A percentile compares a stretch with the other conserved stretches of the same genome.
These are phyloP conservation scores for Pichia phayaonensis DNA, from an alignment of 805 yeast species.

Conservation along the genomic window DNA sequence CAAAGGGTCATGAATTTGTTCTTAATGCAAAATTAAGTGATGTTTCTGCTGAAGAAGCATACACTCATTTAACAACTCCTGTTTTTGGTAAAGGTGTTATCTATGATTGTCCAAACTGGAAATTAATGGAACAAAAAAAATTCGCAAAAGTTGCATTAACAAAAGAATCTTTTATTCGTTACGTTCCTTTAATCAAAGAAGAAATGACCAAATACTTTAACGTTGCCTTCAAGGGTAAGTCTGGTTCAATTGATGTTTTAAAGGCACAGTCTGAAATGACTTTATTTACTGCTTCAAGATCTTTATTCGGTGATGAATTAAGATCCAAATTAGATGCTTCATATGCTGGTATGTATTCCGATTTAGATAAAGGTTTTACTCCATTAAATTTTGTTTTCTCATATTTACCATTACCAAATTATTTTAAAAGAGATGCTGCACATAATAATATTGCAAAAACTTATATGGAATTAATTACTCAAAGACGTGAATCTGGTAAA, in stretches of 20 bases:
- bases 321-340: constrained; percentile 73
- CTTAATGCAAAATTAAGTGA: constrained; percentile 83
- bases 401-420: constrained; percentile 70
- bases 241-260: constrained; percentile 61
- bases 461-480: constrained; percentile 67
- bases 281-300: constrained; percentile 90
- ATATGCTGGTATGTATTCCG: constrained; percentile 80
- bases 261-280: constrained; percentile 90
- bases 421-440: constrained; percentile 80
- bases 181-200: constrained; percentile 81
- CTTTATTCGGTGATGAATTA: constrained; percentile 86
- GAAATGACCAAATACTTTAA: constrained; percentile 67
- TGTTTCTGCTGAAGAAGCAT: constrained; percentile 95
- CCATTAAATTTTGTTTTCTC: constrained; percentile 96
- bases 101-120: constrained; percentile 90
- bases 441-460: constrained; percentile 74
- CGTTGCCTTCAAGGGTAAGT: constrained; percentile 34
- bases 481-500: constrained; percentile 67
- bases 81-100: constrained; percentile 97
- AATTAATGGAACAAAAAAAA: constrained; percentile 97
- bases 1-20: constrained; percentile 95
- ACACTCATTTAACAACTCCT: constrained; percentile 96
- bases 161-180: constrained; percentile 69
- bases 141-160: constrained; percentile 88
- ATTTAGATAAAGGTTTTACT: constrained; percentile 93